Evolutionary conservation across 2,329 filamentous ascomycete species (phyloP), one percentile per base, ranked within the genome.

Genomic region (Hypoxylon sp.): DNA sequence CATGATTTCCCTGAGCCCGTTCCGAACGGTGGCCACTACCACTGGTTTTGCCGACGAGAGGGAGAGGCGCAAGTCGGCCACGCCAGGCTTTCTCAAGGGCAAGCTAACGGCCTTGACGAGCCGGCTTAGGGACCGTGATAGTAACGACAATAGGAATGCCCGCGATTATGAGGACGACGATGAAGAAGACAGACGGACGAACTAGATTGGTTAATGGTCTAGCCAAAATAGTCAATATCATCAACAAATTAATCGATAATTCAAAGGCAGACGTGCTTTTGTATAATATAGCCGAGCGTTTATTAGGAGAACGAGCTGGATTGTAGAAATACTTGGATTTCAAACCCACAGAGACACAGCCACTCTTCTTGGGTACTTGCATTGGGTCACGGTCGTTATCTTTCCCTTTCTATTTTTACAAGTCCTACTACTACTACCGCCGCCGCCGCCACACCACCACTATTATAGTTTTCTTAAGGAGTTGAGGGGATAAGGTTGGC

Each of bases 61-160:
- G 14, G 59, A 68, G 10, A 69, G 75, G 45, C 73, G 75, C 6
- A 76, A 73, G 66, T 73, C 77, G 10, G 72, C 69, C 7, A 74
- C 75, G 5, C 67, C 75, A 17, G 75, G 78, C 2, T 80, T 79
- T 60, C 66, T 82, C 5, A 75, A 75, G 30, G 80, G 81, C 25
- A 82, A 78, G 67, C 45, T 80, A 10, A 80, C 70, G 52, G 79
- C 78, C 19, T 36, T 77, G 2, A 69, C 75, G 11, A 73, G 62
- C 52, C 75, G 75, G 21, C 70, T 71, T 19, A 76, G 72, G 48
- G 72, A 77, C 55, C 71, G 73, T 17, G 74, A 75, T 11, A 60
- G 25, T 52, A 65, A 60, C 45, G 65, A 70, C 38, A 17, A 60
- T 6, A 69, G 55, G 46, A 57, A 36, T 32, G 11, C 21, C 36